These are phyloP conservation scores for Phialemonium atrogriseum DNA, from an alignment of 2,329 filamentous ascomycete species.

Conservation along the genomic window DNA sequence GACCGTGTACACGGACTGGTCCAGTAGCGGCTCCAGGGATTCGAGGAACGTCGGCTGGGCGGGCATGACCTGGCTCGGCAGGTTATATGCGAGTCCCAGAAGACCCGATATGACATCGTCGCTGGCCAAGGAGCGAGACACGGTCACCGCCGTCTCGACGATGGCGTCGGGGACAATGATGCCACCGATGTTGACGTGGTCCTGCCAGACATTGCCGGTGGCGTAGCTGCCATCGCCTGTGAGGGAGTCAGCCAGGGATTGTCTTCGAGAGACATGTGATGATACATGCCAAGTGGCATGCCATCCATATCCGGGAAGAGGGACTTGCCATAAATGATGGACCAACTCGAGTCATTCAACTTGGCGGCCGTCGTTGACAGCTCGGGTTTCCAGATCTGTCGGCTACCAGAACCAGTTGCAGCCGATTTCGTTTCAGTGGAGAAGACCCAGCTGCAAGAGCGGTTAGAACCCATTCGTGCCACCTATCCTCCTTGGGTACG, in stretches of 20 bases:
- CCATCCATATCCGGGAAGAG: constrained; percentile 17
- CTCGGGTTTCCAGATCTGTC: constrained; percentile 34
- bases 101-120: constrained; percentile 40
- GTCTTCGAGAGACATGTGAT: constrained; percentile 2
- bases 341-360: constrained; percentile 37
- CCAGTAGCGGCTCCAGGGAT: constrained; percentile 30
- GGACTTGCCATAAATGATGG: constrained; percentile 38
- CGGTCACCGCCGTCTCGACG: constrained; percentile 38
- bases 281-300: constrained; percentile 2
- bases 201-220: constrained; percentile 40
- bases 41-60: constrained; percentile 35
- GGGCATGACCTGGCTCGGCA: constrained; percentile 34
- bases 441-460: constrained; percentile 44
- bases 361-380: constrained; percentile 33
- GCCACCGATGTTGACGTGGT: constrained; percentile 37
- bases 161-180: constrained; percentile 34
- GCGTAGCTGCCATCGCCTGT: constrained; percentile 36
- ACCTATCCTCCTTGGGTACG: too few species aligned
- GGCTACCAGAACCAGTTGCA: constrained; percentile 33
- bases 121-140: constrained; percentile 29
- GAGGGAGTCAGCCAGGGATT: not conserved
- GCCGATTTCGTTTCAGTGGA: constrained; percentile 35
- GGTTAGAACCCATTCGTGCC: too few species aligned
- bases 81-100: constrained; percentile 40
- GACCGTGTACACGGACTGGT: constrained; percentile 36